A percentile compares a stretch with the other conserved stretches of the same genome.
Conservation (phyloP, 768 basidiomycete species). For the Termitomyces sp. region DNA sequence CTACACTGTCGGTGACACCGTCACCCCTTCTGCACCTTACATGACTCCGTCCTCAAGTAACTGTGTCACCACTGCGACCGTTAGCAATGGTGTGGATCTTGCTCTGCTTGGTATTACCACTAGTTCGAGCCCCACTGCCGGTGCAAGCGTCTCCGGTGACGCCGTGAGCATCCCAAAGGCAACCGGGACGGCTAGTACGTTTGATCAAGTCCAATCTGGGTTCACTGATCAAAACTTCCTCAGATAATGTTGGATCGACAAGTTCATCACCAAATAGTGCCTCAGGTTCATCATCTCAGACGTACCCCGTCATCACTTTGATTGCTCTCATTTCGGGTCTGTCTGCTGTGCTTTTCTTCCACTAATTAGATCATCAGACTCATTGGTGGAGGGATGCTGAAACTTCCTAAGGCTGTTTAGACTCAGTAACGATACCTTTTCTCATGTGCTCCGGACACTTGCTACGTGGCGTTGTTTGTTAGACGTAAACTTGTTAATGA, state of each 20-base stretch:
- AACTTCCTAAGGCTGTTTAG: neutral
- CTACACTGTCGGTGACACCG: constrained; percentile 38
- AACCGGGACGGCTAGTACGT: constrained; percentile 15
- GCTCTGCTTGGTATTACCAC: constrained; percentile 23
- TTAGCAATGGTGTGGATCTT: constrained; percentile 36
- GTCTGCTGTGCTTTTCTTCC: constrained; percentile 21
- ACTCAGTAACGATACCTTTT: neutral
- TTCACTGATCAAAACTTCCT: neutral
- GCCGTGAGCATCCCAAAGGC: constrained; percentile 11
- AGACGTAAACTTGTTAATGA: neutral
- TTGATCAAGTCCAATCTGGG: neutral
- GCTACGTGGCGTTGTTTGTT: neutral
- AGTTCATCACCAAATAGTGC: neutral
- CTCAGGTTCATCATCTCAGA: constrained; percentile 10
- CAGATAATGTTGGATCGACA: neutral
- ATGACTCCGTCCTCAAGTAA: constrained; percentile 37
- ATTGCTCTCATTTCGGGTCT: constrained; percentile 20
- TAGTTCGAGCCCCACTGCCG: neutral
- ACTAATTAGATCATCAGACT: constrained; percentile 4
- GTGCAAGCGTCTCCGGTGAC: constrained; percentile 12
- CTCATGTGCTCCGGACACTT: neutral
- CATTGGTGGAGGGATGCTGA: neutral
- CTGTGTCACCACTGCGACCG: constrained; percentile 34
- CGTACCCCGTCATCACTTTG: constrained; percentile 17
- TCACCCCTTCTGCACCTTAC: constrained; percentile 33